These are phyloP conservation scores for Magnaporthiopsis rhizophila DNA, from an alignment of 2,329 filamentous ascomycete genomes.

Conservation along the genomic window DNA sequence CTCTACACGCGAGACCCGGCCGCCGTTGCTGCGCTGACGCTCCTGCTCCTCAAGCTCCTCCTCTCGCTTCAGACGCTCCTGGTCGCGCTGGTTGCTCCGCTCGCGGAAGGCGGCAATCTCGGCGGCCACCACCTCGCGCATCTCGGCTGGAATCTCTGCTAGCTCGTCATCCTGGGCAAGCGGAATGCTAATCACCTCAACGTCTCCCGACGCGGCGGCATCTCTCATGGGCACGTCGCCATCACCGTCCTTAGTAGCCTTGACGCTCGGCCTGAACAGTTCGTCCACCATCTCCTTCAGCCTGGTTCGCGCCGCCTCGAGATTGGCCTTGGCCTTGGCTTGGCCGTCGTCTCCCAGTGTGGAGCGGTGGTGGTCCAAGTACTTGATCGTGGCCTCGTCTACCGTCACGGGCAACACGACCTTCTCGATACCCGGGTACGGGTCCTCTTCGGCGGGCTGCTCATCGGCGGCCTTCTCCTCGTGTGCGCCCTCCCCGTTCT, in stretches of 20 bases:
- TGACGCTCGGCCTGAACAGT: constrained; percentile 58
- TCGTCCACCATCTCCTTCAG: constrained; percentile 62
- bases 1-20: constrained; percentile 58
- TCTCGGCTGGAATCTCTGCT: constrained; percentile 89
- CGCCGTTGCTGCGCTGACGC: constrained; percentile 58
- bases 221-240: constrained; percentile 66
- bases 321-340: constrained; percentile 56
- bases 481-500: constrained; percentile 21
- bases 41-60: constrained; percentile 90
- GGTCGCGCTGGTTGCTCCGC: constrained; percentile 76
- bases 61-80: constrained; percentile 79
- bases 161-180: constrained; percentile 86
- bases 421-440: constrained; percentile 55
- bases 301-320: constrained; percentile 60
- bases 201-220: constrained; percentile 45
- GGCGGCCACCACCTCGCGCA: constrained; percentile 87
- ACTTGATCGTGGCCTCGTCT: constrained; percentile 75
- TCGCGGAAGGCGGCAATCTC: constrained; percentile 95
- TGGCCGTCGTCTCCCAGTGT: constrained; percentile 55
- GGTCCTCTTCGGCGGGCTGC: constrained; percentile 24
- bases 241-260: constrained; percentile 47
- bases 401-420: constrained; percentile 64
- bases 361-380: constrained; percentile 74
- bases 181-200: constrained; percentile 85
- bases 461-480: constrained; percentile 28